Base-by-base conservation (phyloP, 2,329 filamentous ascomycete species). In the Stachybotrys echinatus region DNA sequence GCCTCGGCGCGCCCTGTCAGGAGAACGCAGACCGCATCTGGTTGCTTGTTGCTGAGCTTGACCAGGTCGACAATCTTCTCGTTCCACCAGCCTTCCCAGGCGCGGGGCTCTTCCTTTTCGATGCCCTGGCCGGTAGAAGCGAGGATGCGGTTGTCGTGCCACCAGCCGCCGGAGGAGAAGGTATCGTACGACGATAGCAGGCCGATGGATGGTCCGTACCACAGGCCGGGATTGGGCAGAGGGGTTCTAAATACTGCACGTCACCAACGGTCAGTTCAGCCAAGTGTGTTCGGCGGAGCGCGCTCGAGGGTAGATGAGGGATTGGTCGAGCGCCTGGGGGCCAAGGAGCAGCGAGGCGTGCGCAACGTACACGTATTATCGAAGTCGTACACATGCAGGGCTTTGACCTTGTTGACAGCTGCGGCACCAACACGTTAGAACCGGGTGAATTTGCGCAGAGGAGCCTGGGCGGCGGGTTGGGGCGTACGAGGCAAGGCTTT, bases 11-110 rank as follows among this genome's bases (percentile, higher is more conserved):
- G 83, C 22, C 94, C 94, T 1, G 94, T 99, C 54, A 99, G 76
- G 12, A 97, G 80, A 42, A 99, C 85, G 47, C 83, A 89, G 37
- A 97, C 73, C 1, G 88, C 88, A 63, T 95, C 90, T 55, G 89
- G 87, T 64, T 96, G 89, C 62, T 87, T 73, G 75, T 88, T 88
- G 65, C 87, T 92, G 50, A 96, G 74, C 61, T 80, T 77, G 39
- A 95, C 90, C 23, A 97, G 80, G 59, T 91, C 81, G 49, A 83
- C 85, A 52, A 99, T 85, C 59, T 87, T 84, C 64, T 97, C 92
- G 63, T 97, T 97, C 94, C 94, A 99, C 88, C 89, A 96, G 34
- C 91, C 91, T 50, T 88, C 75, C 92, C 92, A 99, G 10, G 81
- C 92, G 21, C 84, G 83, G 40, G 80, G 74, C 66, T 97, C 92